Evolutionary conservation across 306 rosid species (phyloP), one percentile per base, ranked within the genome.

Genomic region (Trifolium fragiferum): DNA sequence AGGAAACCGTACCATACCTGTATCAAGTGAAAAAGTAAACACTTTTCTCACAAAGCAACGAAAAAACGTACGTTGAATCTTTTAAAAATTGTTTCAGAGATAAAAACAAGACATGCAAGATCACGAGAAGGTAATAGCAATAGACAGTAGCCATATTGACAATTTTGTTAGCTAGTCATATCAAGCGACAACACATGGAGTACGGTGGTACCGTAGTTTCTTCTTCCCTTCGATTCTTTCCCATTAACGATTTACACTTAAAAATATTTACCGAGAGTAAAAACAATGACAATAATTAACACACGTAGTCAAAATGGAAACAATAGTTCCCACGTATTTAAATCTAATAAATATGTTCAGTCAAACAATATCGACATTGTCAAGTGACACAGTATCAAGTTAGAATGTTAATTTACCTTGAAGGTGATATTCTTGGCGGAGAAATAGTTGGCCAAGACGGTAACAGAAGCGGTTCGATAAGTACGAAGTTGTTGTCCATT

Each of bases 401-500:
- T 33, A 33, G 8, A 33, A 33, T 33, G 38, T 33, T 33, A 5
- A 35, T 6, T 27, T 75, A 90, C 98, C 97, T 89, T 93, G 82
- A 93, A 90, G 87, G 86, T 89, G 78, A 93, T 88, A 68, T 93
- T 93, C 74, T 89, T 83, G 6, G 98, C 97, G 3, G 98, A 84
- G 85, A 93, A 93, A 78, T 86, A 85, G 68, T 23, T 84, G 19
- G 93, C 96, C 8, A 89, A 85, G 25, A 90, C 98, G 25, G 93
- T 81, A 1, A 93, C 96, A 8, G 98, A 93, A 75, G 98, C 93
- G 0, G 97, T 90, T 86, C 90, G 85, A 82, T 90, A 90, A 82
- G 98, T 93, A 41, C 93, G 90, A 2, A 93, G 70, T 47, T 90
- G 93, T 43, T 93, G 97, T 5, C 98, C 98, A 10, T 85, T 93